Conservation (phyloP, 2,329 filamentous ascomycete species). For the Xylariomycetidae sp. region DNA sequence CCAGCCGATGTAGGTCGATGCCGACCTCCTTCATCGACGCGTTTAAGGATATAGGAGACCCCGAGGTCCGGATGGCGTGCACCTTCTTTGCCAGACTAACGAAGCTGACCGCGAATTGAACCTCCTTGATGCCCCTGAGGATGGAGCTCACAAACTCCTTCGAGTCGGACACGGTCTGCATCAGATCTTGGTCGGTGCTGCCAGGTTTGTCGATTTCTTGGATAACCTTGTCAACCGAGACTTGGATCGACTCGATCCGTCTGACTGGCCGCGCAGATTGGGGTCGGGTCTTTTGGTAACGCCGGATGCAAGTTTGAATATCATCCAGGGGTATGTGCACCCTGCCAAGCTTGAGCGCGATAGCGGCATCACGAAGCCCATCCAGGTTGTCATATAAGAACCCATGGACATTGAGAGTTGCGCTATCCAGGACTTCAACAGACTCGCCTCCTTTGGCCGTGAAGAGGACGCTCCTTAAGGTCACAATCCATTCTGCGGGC, state of each 20-base stretch:
- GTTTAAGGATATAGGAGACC: slow-evolving; percentile 74
- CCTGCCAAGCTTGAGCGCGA: slow-evolving; percentile 85
- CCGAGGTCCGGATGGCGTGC: slow-evolving; percentile 59
- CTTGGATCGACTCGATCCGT: slow-evolving; percentile 47
- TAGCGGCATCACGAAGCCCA: slow-evolving; percentile 82
- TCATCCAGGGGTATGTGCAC: slow-evolving; percentile 91
- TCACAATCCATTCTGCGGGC: slow-evolving; percentile 92
- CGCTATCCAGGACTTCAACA: slow-evolving; percentile 82
- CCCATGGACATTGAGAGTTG: slow-evolving; percentile 86
- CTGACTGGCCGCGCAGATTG: slow-evolving; percentile 27
- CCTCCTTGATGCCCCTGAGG: slow-evolving; percentile 87
- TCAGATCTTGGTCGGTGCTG: slow-evolving; percentile 62
- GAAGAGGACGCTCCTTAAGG: slow-evolving; percentile 80
- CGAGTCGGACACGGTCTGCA: slow-evolving; percentile 83
- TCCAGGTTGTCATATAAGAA: slow-evolving; percentile 81
- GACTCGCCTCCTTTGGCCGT: slow-evolving; percentile 80
- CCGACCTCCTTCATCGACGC: slow-evolving; percentile 95
- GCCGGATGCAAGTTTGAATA: slow-evolving; percentile 57
- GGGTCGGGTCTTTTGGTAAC: slow-evolving; percentile 45
- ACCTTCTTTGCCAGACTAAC: slow-evolving; percentile 81
- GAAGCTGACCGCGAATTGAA: slow-evolving; percentile 92
- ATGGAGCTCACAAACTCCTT: slow-evolving; percentile 90
- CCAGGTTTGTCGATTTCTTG: slow-evolving; percentile 68
- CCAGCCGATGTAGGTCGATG: slow-evolving; percentile 84
- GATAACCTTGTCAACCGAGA: slow-evolving; percentile 67